Evolutionary conservation across 257 asterid species (phyloP).

Genomic region (Solanum bulbocastanum): DNA sequence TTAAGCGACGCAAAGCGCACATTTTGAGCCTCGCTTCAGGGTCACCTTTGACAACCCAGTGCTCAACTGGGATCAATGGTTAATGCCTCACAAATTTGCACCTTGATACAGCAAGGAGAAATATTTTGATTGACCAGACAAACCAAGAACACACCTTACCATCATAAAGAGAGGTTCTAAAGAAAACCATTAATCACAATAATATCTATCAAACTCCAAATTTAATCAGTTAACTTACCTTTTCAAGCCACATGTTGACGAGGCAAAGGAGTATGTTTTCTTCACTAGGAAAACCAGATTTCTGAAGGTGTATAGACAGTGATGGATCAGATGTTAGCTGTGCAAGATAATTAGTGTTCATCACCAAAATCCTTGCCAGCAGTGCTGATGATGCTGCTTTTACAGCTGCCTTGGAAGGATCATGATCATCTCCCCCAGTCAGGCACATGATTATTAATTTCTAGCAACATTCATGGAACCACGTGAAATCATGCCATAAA

Average conservation of each 20-base stretch:
- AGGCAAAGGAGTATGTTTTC: conserved; percentile 87
- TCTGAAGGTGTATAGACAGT: conserved; percentile 53
- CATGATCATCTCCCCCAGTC: conserved; percentile 80
- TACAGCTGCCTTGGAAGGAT: conserved; percentile 76
- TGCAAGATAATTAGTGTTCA: conserved; percentile 82
- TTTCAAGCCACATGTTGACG: conserved; percentile 92
- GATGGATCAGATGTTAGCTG: conserved; percentile 79
- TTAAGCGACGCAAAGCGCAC: background rate
- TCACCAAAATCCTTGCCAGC: conserved; percentile 85
- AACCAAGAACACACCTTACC: background rate
- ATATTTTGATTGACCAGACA: background rate
- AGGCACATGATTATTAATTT: conserved; percentile 71
- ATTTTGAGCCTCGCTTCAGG: background rate
- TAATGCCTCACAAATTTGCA: background rate
- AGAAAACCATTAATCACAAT: background rate
- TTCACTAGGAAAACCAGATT: conserved; percentile 65
- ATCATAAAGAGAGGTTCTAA: background rate
- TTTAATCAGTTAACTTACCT: conserved; percentile 36
- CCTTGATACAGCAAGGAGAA: background rate
- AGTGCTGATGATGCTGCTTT: conserved; percentile 81
- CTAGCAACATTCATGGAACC: conserved; percentile 28
- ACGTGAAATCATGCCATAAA: background rate
- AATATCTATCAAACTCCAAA: background rate
- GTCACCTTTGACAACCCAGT: background rate
- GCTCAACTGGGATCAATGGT: background rate